Conservation (phyloP, 371 early-diverging fungal genomes). For the Coemansia sp. region DNA sequence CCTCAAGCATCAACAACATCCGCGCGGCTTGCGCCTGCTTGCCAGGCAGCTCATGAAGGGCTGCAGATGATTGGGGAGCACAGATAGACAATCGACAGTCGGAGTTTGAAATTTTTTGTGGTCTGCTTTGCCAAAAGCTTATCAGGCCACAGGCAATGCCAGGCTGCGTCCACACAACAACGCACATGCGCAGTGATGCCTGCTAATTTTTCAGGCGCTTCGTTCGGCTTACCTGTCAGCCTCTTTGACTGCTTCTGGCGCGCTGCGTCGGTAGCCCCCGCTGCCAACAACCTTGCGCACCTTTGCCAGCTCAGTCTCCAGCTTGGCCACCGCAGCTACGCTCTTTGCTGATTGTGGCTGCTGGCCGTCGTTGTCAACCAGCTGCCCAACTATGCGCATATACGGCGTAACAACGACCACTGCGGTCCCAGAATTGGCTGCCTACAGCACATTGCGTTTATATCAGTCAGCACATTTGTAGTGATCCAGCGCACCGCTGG, state of each 20-base stretch:
- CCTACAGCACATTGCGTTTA: not conserved
- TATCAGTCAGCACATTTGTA: not conserved
- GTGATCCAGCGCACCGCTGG: too few relatives aligned
- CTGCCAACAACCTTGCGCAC: constrained; percentile 17
- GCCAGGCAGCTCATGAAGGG: not conserved
- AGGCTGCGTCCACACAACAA: not conserved
- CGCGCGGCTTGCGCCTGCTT: not conserved
- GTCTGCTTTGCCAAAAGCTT: not conserved
- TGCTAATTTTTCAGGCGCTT: not conserved
- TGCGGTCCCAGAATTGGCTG: not conserved
- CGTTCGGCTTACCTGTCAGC: constrained; percentile 41
- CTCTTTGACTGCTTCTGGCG: constrained; percentile 40
- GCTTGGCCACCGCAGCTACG: constrained; percentile 17
- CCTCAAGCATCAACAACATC: not conserved
- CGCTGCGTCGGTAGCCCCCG: constrained; percentile 31
- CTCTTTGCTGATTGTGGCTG: not conserved
- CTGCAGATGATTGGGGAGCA: constrained; percentile 9
- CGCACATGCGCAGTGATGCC: constrained; percentile 1
- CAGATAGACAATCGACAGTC: constrained; percentile 21
- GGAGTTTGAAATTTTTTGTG: constrained; percentile 44
- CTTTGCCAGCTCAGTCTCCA: constrained; percentile 33
- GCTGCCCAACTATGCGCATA: constrained; percentile 18
- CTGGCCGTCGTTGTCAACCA: not conserved
- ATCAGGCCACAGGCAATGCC: not conserved
- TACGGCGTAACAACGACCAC: constrained; percentile 21